Evolutionary conservation across 2,329 filamentous ascomycete genomes (phyloP), one percentile per base, ranked within the genome.

Genomic region (Xylariaceae sp.): DNA sequence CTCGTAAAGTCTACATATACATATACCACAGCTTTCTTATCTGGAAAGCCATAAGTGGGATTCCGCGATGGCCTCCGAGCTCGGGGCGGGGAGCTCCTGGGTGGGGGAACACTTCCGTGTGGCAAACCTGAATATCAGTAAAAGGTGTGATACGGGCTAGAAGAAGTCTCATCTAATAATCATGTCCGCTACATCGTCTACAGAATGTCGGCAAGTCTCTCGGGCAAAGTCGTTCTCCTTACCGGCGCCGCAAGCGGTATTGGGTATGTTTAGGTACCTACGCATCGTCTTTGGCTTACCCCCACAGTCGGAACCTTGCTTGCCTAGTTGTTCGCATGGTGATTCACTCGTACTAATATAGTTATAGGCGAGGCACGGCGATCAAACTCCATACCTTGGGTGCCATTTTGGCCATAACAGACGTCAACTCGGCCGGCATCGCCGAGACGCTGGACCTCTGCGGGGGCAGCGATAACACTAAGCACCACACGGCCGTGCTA

Each of bases 241-340:
- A 65, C 63, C 14, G 63, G 63, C 16, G 63, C 63, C 18, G 63
- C 54, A 18, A 65, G 63, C 29, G 63, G 63, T 47, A 65, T 65
- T 45, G 63, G 63, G 63, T 64, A 59, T 55, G 57, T 44, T n/a
- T n/a, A n/a, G n/a, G 21, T n/a, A 44, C 12, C 12, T 26, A 26
- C 23, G 23, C n/a, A n/a, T 37, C 4, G n/a, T 20, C 21, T 7
- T 5, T 10, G 12, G 16, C 7, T 20, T 29, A 21, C 21, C 41
- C 29, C 18, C 21, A 2, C 14, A 29, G 16, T 21, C 26, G n/a
- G 32, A 7, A 10, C 19, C 19, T 37, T 21, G n/a, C 19, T 23
- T n/a, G 14, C 21, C 41, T 40, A 48, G n/a, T 16, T 42, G 26
- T 44, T 45, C n/a, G 16, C 20, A n/a, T 16, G 45, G 37, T 52